phyloP scores from a whole-genome alignment of 148 eudicot species.

The Chenopodium quinoa region DNA sequence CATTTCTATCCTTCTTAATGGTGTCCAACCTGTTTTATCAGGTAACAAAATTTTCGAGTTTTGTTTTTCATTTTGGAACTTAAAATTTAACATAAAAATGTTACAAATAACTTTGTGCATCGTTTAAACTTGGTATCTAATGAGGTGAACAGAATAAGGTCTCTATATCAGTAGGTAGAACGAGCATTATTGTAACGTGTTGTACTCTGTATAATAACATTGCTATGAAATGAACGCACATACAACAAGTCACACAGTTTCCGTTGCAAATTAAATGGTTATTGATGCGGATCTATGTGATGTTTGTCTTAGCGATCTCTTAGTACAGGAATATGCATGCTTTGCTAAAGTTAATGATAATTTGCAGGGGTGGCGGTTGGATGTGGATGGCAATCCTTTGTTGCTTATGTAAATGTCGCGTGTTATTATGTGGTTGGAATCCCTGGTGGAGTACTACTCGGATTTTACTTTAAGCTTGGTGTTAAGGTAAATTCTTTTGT shows the following conservation, averaged over 20 bases:
- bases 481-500: constrained; percentile 40
- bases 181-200: too few species aligned
- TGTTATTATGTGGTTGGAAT: constrained; percentile 49
- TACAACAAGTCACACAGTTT: too few species aligned
- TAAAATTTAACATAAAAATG: background rate
- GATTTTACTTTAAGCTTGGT: constrained; percentile 51
- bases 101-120: too few species aligned
- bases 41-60: constrained; percentile 27
- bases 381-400: constrained; percentile 67
- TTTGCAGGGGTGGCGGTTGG: constrained; percentile 52
- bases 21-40: constrained; percentile 58
- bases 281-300: too few species aligned
- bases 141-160: too few species aligned
- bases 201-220: too few species aligned
- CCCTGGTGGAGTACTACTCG: constrained; percentile 47
- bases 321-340: background rate
- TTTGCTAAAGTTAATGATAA: background rate
- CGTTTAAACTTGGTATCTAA: too few species aligned
- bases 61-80: background rate
- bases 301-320: background rate
- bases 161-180: too few species aligned
- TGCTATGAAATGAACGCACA: too few species aligned
- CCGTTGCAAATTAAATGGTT: too few species aligned
- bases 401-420: constrained; percentile 54
- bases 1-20: constrained; percentile 44